These are phyloP conservation scores for Thelonectria blattea DNA, from an alignment of 2,329 filamentous ascomycete species.

Conservation along the genomic window DNA sequence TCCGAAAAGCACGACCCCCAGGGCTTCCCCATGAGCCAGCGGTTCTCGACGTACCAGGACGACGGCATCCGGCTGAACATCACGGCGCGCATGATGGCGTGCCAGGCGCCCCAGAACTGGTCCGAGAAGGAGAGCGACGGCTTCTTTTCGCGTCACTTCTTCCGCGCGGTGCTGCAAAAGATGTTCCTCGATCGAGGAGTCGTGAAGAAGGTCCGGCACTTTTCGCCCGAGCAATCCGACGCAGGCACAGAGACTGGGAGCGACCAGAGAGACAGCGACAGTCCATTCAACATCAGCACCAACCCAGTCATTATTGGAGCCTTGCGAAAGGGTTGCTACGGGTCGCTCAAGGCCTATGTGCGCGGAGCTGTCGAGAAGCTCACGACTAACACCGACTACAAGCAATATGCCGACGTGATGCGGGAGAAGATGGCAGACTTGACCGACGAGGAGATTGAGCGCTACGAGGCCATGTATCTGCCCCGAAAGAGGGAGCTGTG, in stretches of 20 bases:
- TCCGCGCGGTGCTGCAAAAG: constrained; percentile 85
- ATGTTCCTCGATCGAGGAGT: constrained; percentile 89
- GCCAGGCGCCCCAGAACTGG: constrained; percentile 96
- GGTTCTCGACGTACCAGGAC: constrained; percentile 63
- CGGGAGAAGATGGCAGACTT: constrained; percentile 69
- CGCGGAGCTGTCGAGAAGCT: constrained; percentile 82
- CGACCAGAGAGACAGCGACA: constrained; percentile 37
- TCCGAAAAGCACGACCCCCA: constrained; percentile 81
- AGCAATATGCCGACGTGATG: constrained; percentile 66
- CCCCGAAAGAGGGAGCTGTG: constrained; percentile 80
- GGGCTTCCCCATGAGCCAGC: constrained; percentile 90
- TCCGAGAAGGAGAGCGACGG: constrained; percentile 76
- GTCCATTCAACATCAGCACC: constrained; percentile 64
- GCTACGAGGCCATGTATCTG: constrained; percentile 70
- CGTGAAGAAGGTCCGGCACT: constrained; percentile 64
- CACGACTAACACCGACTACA: constrained; percentile 60
- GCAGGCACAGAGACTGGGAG: constrained; percentile 10
- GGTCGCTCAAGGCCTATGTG: constrained; percentile 76
- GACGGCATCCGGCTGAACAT: constrained; percentile 86
- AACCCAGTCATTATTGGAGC: constrained; percentile 87
- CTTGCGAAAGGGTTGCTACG: constrained; percentile 79
- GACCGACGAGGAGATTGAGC: constrained; percentile 75
- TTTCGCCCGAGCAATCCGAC: constrained; percentile 32
- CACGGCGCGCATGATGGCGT: constrained; percentile 97
- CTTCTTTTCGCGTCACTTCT: constrained; percentile 95